Conservation (phyloP, 345 rosid species). For the Pistacia atlantica region DNA sequence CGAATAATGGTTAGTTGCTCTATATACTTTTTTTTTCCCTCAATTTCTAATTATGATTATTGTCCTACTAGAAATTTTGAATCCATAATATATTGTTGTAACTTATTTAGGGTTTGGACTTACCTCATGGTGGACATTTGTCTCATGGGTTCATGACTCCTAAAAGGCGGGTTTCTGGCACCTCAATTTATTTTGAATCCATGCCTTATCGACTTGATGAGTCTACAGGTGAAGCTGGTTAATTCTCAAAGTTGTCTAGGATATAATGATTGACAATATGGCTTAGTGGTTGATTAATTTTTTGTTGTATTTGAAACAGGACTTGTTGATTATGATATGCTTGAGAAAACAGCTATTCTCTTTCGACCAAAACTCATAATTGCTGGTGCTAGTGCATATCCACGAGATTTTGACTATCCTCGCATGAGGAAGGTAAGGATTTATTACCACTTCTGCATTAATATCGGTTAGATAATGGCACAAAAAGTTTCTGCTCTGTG, state of each 20-base stretch:
- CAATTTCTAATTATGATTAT: background rate
- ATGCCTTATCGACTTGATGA: conserved; percentile 96
- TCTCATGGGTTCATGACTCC: conserved; percentile 98
- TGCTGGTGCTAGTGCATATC: conserved; percentile 97
- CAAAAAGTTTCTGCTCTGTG: background rate
- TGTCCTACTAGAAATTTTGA: conserved; percentile 11
- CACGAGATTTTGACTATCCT: conserved; percentile 91
- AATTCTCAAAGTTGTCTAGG: background rate
- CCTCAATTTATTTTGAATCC: conserved; percentile 92
- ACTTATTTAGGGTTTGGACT: conserved; percentile 70
- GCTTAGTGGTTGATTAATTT: conserved; percentile 13
- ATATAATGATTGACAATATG: conserved; percentile 1
- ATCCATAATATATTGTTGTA: conserved; percentile 12
- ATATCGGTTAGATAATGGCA: background rate
- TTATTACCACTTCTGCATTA: background rate
- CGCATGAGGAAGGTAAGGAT: conserved; percentile 84
- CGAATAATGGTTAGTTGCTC: conserved; percentile 66
- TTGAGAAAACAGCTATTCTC: conserved; percentile 80
- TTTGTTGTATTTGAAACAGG: conserved; percentile 45
- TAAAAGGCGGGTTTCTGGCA: conserved; percentile 88
- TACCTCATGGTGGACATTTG: conserved; percentile 92
- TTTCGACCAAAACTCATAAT: conserved; percentile 94
- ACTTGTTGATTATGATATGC: conserved; percentile 87
- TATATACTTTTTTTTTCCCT: background rate
- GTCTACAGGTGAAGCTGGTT: conserved; percentile 61